Base-by-base conservation (phyloP, 805 yeast species). In the Kodamaea kaohsiungensis region DNA sequence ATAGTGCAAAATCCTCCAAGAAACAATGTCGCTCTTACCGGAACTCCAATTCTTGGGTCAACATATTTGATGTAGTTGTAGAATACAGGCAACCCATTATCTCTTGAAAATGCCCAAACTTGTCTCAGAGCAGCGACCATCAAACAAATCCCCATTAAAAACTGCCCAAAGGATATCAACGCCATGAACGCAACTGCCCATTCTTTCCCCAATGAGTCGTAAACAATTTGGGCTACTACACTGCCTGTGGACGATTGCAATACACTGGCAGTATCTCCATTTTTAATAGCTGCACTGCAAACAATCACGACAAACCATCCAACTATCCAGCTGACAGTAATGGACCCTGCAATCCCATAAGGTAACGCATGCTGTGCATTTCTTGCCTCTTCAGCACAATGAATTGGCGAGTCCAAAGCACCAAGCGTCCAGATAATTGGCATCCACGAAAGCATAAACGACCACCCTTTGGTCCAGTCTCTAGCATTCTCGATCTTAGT, bases 351-450 rank as follows among this genome's bases (percentile, higher is more conserved):
- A 47, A 87, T 86, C 43, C 89, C 91, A 47, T 81, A 69, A 3
- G 91, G 90, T 3, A 85, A 86, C 12, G 88, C 82, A 50, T 73
- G 75, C 3, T 83, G 73, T 18, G 91, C 87, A 17, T 39, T 39
- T 25, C 9, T 30, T 12, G 35, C 35, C 8, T 30, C 35, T 30
- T 30, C 78, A 9, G 90, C 89, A 82, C 85, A 82, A 71, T 87
- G 91, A 49, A 87, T 84, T 61, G 87, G 83, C 7, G 88, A 81
- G 65, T 87, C 91, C 65, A 85, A 86, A 0, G 88, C 84, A 22
- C 88, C 88, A 64, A 87, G 86, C 16, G 89, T 85, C 91, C 92
- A 87, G 54, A 86, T 80, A 1, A 86, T 84, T 0, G 90, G 85
- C 82, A 84, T 78, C 78, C 84, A 81, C 13, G 80, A 75, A 39